Percentiles rank a stretch among this genome's conserved stretches.
These are phyloP conservation scores for Chrysochromulina tobinii DNA, from an alignment of 78 protist species.

Conservation along the genomic window DNA sequence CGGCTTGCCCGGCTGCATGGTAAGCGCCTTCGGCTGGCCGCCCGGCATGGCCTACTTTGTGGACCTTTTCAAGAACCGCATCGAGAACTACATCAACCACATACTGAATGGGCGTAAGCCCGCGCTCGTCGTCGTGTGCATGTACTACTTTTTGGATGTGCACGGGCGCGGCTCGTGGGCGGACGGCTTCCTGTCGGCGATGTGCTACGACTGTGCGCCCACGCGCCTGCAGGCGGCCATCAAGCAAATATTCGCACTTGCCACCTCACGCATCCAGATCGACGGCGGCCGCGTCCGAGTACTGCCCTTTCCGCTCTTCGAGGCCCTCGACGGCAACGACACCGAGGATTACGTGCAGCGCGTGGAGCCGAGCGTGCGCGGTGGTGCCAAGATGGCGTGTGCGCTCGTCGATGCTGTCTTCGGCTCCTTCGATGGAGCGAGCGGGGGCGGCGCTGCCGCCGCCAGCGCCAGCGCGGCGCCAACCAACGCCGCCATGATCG, in stretches of 20 bases:
- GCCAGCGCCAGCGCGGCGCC: too few relatives aligned
- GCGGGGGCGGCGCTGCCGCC: too few relatives aligned
- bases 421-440: too few relatives aligned
- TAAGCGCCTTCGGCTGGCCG: neutral
- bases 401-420: neutral
- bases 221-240: constrained; percentile 4
- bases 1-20: neutral
- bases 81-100: neutral
- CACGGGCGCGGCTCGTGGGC: constrained; percentile 25
- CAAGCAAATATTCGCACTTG: neutral
- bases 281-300: neutral
- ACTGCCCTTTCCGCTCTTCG: neutral
- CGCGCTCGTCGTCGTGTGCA: constrained; percentile 21
- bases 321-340: constrained; percentile 34
- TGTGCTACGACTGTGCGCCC: constrained; percentile 11
- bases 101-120: neutral
- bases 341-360: constrained; percentile 35
- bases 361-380: constrained; percentile 36
- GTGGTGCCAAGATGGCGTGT: constrained; percentile 33
- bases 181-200: neutral
- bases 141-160: constrained; percentile 31
- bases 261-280: neutral
- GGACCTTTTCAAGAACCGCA: neutral
- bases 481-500: too few relatives aligned
- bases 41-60: neutral